Percentiles rank a stretch among this genome's conserved stretches.
phyloP scores from a whole-genome alignment of 2,329 filamentous ascomycete species.

The Penicillium vulpinum region DNA sequence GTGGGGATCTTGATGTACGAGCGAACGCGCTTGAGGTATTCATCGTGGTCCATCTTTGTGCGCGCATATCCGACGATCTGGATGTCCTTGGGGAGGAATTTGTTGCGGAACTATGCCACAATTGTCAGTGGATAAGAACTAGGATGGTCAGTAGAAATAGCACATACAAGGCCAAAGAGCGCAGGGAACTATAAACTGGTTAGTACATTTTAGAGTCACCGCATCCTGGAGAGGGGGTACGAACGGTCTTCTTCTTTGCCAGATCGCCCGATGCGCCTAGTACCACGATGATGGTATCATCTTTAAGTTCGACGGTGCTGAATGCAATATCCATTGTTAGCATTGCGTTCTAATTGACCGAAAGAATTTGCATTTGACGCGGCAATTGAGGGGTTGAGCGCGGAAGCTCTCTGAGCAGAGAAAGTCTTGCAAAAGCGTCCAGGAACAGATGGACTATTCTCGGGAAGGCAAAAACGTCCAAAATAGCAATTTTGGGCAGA shows the following conservation, averaged over 20 bases:
- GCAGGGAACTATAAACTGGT: conserved; percentile 73
- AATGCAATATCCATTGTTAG: conserved; percentile 42
- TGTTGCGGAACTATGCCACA: conserved; percentile 79
- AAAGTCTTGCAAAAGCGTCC: neutral
- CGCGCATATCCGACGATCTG: conserved; percentile 98
- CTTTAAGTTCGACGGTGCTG: conserved; percentile 92
- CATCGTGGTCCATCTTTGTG: conserved; percentile 98
- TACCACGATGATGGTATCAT: conserved; percentile 96
- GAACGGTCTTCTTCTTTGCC: conserved; percentile 98
- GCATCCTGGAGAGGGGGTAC: conserved; percentile 31
- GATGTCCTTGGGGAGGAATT: conserved; percentile 95
- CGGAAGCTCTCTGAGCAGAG: conserved; percentile 7
- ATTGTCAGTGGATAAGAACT: conserved; percentile 14
- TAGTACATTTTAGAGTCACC: conserved; percentile 17
- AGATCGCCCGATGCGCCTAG: conserved; percentile 96
- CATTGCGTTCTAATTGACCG: conserved; percentile 1
- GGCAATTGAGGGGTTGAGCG: conserved; percentile 21
- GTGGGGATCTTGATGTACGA: conserved; percentile 99
- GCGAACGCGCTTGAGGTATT: conserved; percentile 90
- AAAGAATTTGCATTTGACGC: conserved; percentile 18
- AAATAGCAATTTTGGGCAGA: conserved; percentile 4
- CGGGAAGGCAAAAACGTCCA: neutral
- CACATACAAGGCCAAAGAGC: conserved; percentile 90
- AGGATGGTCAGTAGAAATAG: neutral
- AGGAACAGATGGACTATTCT: neutral